phyloP scores from a whole-genome alignment of 208 protist genomes.

The Trypanosoma caninum region DNA sequence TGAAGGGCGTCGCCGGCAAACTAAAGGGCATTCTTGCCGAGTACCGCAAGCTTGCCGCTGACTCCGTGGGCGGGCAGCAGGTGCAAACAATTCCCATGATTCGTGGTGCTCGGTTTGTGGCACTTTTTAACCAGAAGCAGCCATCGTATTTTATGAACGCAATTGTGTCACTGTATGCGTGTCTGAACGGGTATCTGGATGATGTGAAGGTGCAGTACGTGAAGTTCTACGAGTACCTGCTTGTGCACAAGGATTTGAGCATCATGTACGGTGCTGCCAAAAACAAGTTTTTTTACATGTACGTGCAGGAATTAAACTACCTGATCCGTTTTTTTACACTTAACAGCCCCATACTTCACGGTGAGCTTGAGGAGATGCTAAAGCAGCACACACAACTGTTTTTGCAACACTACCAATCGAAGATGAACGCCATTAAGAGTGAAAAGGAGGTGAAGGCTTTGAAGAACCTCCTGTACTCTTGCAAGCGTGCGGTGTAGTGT shows the following conservation, averaged over 20 bases:
- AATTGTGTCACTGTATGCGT: constrained; percentile 77
- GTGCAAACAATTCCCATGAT: constrained; percentile 82
- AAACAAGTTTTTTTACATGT: constrained; percentile 92
- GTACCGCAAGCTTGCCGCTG: constrained; percentile 92
- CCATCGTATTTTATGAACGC: constrained; percentile 84
- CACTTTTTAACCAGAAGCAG: constrained; percentile 87
- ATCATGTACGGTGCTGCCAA: constrained; percentile 81
- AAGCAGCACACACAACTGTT: constrained; percentile 84
- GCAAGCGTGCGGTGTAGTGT: constrained; percentile 82
- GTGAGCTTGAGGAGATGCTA: constrained; percentile 79
- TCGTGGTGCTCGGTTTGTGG: constrained; percentile 75
- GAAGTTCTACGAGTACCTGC: constrained; percentile 88
- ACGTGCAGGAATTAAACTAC: constrained; percentile 79
- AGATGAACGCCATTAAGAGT: constrained; percentile 86
- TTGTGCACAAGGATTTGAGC: constrained; percentile 81
- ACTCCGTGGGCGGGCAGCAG: constrained; percentile 70
- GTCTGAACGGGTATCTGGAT: constrained; percentile 81
- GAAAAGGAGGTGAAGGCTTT: constrained; percentile 86
- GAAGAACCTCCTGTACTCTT: constrained; percentile 88
- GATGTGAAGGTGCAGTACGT: constrained; percentile 85
- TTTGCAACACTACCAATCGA: constrained; percentile 84
- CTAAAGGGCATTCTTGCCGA: constrained; percentile 93
- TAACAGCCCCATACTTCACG: constrained; percentile 68
- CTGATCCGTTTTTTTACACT: constrained; percentile 82
- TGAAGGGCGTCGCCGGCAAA: constrained; percentile 90